Conservation (phyloP, 2,329 filamentous ascomycete species). For the Talaromyces marneffei region DNA sequence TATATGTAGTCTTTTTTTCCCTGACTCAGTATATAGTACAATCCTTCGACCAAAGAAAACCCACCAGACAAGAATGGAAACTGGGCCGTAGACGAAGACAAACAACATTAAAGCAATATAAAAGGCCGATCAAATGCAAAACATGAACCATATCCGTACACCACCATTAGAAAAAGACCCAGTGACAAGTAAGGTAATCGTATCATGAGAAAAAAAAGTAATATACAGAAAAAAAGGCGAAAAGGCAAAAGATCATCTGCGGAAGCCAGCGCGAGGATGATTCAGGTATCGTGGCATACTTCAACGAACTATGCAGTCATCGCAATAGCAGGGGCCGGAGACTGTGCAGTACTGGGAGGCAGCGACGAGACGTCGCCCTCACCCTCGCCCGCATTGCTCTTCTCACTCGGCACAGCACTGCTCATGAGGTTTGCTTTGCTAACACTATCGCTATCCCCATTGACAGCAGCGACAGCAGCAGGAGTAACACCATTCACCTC, state of each 20-base stretch:
- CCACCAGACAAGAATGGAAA: neutral
- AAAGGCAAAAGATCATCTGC: neutral
- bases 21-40: neutral
- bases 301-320: conserved; percentile 28
- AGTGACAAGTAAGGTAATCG: neutral
- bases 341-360: conserved; percentile 44
- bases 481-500: conserved; percentile 52
- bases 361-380: conserved; percentile 39
- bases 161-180: neutral
- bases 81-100: neutral
- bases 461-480: conserved; percentile 22
- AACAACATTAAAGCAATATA: neutral
- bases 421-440: conserved; percentile 53
- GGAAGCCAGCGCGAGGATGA: neutral
- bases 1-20: neutral
- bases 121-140: neutral
- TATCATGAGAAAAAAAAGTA: conserved; percentile 6
- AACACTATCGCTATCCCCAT: conserved; percentile 48
- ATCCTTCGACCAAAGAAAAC: neutral
- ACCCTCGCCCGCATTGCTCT: conserved; percentile 51
- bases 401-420: conserved; percentile 56
- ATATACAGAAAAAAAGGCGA: conserved; percentile 6
- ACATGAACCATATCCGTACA: neutral
- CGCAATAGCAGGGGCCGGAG: conserved; percentile 45
- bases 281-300: neutral